Evolutionary conservation across 2,329 filamentous ascomycete species (phyloP).

Genomic region (Penicillium glabrum): DNA sequence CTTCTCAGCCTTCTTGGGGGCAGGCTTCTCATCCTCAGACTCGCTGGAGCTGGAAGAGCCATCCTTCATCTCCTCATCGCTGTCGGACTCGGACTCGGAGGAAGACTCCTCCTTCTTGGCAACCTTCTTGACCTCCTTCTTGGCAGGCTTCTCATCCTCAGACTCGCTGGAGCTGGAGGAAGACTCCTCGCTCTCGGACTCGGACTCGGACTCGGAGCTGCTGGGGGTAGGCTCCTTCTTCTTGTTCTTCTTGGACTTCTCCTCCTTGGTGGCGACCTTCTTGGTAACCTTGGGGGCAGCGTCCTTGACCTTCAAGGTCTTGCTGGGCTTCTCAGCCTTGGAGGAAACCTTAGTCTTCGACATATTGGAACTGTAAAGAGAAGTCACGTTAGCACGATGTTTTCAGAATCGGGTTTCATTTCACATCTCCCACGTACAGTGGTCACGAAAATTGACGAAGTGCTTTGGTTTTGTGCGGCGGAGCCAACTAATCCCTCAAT

Average conservation of each 20-base stretch:
- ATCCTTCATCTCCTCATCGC: conserved; percentile 39
- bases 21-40: conserved; percentile 36
- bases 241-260: conserved; percentile 43
- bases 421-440: conserved; percentile 20
- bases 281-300: conserved; percentile 34
- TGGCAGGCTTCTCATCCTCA: conserved; percentile 38
- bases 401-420: background rate
- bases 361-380: conserved; percentile 36
- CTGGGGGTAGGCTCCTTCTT: conserved; percentile 43
- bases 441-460: conserved; percentile 15
- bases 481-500: conserved; percentile 36
- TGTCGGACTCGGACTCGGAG: conserved; percentile 36
- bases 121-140: conserved; percentile 31
- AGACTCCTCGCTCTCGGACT: conserved; percentile 28
- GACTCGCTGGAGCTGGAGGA: conserved; percentile 30
- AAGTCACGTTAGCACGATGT: conserved; percentile 21
- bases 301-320: conserved; percentile 50
- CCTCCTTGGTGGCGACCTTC: conserved; percentile 42
- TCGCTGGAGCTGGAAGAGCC: conserved; percentile 17
- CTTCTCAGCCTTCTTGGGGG: conserved; percentile 23
- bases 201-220: conserved; percentile 34
- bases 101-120: conserved; percentile 30
- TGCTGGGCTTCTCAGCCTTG: conserved; percentile 43
- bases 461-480: conserved; percentile 34
- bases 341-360: conserved; percentile 46